Evolutionary conservation across 2,329 filamentous ascomycete species (phyloP), one percentile per base, ranked within the genome.

Genomic region (Hypoxylon sp.): DNA sequence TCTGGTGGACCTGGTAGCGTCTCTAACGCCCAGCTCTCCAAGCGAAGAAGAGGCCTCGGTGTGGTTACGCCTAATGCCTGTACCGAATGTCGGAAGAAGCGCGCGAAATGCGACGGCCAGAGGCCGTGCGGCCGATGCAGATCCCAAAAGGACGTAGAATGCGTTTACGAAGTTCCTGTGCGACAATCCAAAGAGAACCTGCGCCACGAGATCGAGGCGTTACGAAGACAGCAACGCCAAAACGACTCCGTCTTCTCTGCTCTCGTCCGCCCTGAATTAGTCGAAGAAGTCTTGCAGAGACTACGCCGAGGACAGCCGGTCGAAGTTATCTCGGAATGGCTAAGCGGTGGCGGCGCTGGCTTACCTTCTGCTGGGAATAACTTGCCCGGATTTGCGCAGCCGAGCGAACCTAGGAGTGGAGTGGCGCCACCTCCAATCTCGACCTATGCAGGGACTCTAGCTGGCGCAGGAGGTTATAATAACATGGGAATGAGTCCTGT

Each of bases 101-200:
- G 81, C 49, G 80, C 81, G 60, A 84, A 84, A 81, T 87, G 83
- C 62, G 83, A 87, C 61, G 83, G 83, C 5, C 72, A 78, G 37
- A 75, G 64, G 20, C 82, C 81, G 2, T 84, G 81, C 57, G 73
- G 74, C 23, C 74, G 83, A 53, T 87, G 83, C 68, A 76, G 72
- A 50, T 57, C 70, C 0, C 82, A 85, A 55, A 78, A 77, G 44
- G 78, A 79, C 21, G 69, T 77, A 27, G 77, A 83, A 16, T 87
- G 83, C 54, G 64, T 83, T 16, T 87, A 87, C 70, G 82, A 86
- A 58, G 65, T 84, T 5, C 83, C 83, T 0, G 78, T 86, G 4
- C 81, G 83, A 32, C 82, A 85, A 59, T 85, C 82, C 7, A 87
- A 87, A 55, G 83, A 86, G 53, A 77, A 78, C 42, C 74, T 87